Evolutionary conservation across 768 basidiomycete genomes (phyloP).

Genomic region (Lentinula boryana): DNA sequence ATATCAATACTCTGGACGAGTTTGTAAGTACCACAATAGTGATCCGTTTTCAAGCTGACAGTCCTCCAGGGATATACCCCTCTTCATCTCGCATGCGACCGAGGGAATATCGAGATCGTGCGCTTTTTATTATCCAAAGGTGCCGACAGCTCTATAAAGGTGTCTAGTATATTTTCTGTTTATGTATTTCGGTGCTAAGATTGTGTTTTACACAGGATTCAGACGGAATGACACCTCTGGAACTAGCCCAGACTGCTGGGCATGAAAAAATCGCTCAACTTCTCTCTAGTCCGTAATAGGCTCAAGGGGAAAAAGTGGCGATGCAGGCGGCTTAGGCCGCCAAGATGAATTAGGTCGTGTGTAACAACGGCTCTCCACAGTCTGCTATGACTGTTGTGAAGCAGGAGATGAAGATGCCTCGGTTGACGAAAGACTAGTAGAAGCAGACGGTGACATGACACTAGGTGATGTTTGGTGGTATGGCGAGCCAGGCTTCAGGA

Average conservation of each 20-base stretch:
- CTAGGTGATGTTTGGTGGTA: slow-evolving; percentile 36
- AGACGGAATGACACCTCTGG: slow-evolving; percentile 55
- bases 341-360: too few relatives aligned
- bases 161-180: slow-evolving; percentile 18
- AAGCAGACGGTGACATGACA: background rate
- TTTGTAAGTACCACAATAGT: slow-evolving; percentile 47
- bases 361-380: too few relatives aligned
- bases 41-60: slow-evolving; percentile 3
- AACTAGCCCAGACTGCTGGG: slow-evolving; percentile 55
- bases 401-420: slow-evolving; percentile 8
- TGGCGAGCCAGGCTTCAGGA: slow-evolving; percentile 51
- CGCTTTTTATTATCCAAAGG: slow-evolving; percentile 55
- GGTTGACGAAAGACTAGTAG: slow-evolving; percentile 5
- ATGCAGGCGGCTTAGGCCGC: background rate
- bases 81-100: slow-evolving; percentile 81
- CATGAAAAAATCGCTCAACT: slow-evolving; percentile 46
- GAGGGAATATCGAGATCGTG: slow-evolving; percentile 60
- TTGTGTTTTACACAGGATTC: slow-evolving; percentile 43
- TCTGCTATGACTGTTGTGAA: background rate
- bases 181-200: background rate
- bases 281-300: slow-evolving; percentile 13
- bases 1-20: slow-evolving; percentile 63
- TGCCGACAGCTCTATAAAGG: slow-evolving; percentile 62
- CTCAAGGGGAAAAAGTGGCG: background rate
- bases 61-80: slow-evolving; percentile 74